phyloP scores from a whole-genome alignment of 768 basidiomycete genomes.

The Leccinum subgranulosum region DNA sequence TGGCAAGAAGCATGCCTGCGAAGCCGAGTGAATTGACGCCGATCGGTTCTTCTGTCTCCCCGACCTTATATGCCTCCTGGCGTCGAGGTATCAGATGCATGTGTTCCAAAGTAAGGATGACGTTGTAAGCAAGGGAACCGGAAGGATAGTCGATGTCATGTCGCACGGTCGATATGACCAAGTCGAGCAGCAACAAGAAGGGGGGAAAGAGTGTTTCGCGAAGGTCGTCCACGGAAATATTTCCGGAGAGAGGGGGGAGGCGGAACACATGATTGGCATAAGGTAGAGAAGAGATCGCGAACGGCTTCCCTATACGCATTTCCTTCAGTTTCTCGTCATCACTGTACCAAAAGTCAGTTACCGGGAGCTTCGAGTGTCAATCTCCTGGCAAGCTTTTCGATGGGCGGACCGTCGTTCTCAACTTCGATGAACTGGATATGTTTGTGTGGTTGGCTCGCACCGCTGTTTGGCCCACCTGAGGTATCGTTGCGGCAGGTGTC shows the following conservation, averaged over 20 bases:
- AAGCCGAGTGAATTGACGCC: conserved; percentile 87
- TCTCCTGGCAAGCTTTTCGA: conserved; percentile 65
- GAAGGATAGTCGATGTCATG: conserved; percentile 60
- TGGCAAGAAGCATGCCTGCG: conserved; percentile 86
- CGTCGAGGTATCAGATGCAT: conserved; percentile 82
- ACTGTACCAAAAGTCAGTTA: conserved; percentile 3
- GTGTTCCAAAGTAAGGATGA: conserved; percentile 77
- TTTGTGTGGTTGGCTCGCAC: conserved; percentile 89
- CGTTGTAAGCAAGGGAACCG: conserved; percentile 78
- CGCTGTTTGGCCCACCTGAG: conserved; percentile 71
- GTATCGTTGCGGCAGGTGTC: background rate
- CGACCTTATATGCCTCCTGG: conserved; percentile 53
- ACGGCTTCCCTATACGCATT: conserved; percentile 58
- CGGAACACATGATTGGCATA: conserved; percentile 83
- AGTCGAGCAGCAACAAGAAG: conserved; percentile 74
- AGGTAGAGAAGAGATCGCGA: conserved; percentile 61
- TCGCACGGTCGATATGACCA: conserved; percentile 69
- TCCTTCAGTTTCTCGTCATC: conserved; percentile 1
- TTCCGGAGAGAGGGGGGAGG: conserved; percentile 24
- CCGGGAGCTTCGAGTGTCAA: conserved; percentile 48
- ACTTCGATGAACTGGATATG: conserved; percentile 85
- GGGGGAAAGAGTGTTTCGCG: conserved; percentile 51
- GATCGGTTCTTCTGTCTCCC: conserved; percentile 53
- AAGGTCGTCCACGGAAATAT: conserved; percentile 38
- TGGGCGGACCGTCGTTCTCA: conserved; percentile 64